phyloP scores from a whole-genome alignment of 1,284 basidiomycete species.

The Puccinia horiana region DNA sequence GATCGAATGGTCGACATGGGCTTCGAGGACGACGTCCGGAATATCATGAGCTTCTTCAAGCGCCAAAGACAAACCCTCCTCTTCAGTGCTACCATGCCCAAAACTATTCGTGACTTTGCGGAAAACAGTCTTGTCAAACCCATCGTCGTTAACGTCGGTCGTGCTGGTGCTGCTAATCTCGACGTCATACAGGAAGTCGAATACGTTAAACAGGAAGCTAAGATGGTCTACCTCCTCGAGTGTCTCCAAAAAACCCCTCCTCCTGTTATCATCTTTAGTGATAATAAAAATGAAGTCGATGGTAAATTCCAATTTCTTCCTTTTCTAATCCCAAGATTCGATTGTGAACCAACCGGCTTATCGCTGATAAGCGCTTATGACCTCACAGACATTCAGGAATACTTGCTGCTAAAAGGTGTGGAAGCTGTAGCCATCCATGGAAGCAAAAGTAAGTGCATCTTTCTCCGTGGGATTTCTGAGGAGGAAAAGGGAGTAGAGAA shows the following conservation, averaged over 20 bases:
- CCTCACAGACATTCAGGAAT: slow-evolving; percentile 88
- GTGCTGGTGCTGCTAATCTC: slow-evolving; percentile 94
- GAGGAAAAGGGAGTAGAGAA: neutral
- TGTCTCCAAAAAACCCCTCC: slow-evolving; percentile 98
- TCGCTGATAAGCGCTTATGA: neutral
- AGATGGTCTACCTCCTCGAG: slow-evolving; percentile 97
- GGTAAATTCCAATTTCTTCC: slow-evolving; percentile 63
- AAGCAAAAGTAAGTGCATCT: slow-evolving; percentile 73
- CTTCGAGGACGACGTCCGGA: slow-evolving; percentile 96
- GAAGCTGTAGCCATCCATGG: slow-evolving; percentile 99
- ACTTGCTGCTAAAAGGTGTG: slow-evolving; percentile 90
- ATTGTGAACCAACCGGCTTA: neutral
- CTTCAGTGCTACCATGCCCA: slow-evolving; percentile 98
- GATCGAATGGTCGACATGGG: slow-evolving; percentile 99
- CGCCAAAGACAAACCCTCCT: slow-evolving; percentile 93
- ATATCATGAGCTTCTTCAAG: slow-evolving; percentile 98
- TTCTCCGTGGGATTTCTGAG: neutral
- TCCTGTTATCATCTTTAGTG: slow-evolving; percentile 95
- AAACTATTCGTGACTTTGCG: slow-evolving; percentile 98
- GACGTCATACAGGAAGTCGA: slow-evolving; percentile 97
- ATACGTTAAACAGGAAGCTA: slow-evolving; percentile 98
- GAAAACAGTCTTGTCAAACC: slow-evolving; percentile 90
- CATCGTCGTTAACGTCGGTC: slow-evolving; percentile 92
- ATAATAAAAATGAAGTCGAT: slow-evolving; percentile 99
- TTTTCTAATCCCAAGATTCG: neutral